A percentile compares a stretch with the other conserved stretches of the same genome.
Evolutionary conservation across 352 stramenopile genomes (phyloP).

Genomic region (Globisporangium orthogonon): DNA sequence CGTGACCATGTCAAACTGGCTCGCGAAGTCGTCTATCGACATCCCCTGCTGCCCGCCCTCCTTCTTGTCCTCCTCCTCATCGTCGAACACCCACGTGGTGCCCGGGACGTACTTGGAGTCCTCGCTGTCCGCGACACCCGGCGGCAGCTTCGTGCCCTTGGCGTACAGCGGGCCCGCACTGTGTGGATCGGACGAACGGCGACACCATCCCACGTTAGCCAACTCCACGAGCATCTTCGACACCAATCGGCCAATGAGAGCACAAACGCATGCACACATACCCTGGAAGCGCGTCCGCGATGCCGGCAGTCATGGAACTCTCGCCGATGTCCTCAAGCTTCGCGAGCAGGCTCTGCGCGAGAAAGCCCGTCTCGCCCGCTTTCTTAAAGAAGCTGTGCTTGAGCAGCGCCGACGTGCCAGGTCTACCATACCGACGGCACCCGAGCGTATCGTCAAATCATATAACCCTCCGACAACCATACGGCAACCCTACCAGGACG

Average conservation of each 20-base stretch:
- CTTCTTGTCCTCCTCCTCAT: slow-evolving; percentile 71
- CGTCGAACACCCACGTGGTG: slow-evolving; percentile 88
- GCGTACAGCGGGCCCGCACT: slow-evolving; percentile 80
- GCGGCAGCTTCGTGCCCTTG: slow-evolving; percentile 67
- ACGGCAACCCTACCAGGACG: too few relatives aligned
- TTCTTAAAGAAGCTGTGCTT: slow-evolving; percentile 91
- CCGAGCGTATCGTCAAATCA: neutral
- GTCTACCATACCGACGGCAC: slow-evolving; percentile 23
- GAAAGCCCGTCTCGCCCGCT: slow-evolving; percentile 58
- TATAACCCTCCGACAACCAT: neutral
- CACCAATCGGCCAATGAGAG: neutral
- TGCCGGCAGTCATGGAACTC: slow-evolving; percentile 80
- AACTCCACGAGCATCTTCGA: neutral
- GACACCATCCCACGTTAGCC: neutral
- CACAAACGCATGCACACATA: slow-evolving; percentile 17
- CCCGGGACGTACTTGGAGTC: slow-evolving; percentile 81
- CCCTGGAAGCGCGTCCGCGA: slow-evolving; percentile 75
- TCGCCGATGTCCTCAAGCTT: slow-evolving; percentile 88
- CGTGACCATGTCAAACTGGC: slow-evolving; percentile 84
- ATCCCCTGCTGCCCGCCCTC: slow-evolving; percentile 22
- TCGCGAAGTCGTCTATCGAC: slow-evolving; percentile 85
- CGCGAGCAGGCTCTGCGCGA: slow-evolving; percentile 55
- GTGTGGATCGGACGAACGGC: neutral
- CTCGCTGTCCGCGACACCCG: slow-evolving; percentile 49
- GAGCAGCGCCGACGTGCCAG: slow-evolving; percentile 70